Conservation (phyloP, 139 green algal species). For the Tetraselmis striata region DNA sequence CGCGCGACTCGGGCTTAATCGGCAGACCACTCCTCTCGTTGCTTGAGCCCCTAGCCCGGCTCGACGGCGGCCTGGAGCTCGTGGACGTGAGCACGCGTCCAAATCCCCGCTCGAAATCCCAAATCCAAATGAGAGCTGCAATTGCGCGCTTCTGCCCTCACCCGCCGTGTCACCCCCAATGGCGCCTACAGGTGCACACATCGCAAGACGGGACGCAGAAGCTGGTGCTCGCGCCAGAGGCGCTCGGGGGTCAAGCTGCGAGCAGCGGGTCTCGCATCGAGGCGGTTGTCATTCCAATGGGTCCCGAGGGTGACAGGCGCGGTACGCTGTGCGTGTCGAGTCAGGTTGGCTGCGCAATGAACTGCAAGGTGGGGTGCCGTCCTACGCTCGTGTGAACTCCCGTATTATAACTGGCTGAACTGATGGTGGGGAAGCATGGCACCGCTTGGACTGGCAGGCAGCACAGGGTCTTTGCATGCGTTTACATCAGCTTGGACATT, state of each 20-base stretch:
- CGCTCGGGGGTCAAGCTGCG: not conserved
- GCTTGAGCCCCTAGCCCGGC: not conserved
- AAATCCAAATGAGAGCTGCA: not conserved
- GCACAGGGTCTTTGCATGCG: not conserved
- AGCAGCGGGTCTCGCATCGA: not conserved
- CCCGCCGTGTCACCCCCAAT: not conserved
- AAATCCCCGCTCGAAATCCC: not conserved
- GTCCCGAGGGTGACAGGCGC: not conserved
- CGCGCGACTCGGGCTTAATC: not conserved
- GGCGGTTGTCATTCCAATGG: conserved; percentile 7
- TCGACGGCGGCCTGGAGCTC: not conserved
- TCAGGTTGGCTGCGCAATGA: conserved; percentile 7
- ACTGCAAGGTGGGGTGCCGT: not conserved
- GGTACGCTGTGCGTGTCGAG: conserved; percentile 4
- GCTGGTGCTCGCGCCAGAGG: not conserved
- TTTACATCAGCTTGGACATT: not conserved
- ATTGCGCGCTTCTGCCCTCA: not conserved
- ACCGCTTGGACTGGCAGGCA: no score
- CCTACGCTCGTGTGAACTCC: not conserved
- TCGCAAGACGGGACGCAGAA: conserved; percentile 3
- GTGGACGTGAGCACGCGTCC: not conserved
- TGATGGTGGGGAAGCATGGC: no score
- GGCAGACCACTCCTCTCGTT: not conserved
- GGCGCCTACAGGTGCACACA: not conserved
- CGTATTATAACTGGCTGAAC: no score